Percentiles rank a stretch among this genome's conserved stretches.
Conservation (phyloP, 2,329 filamentous ascomycete genomes). For the Sclerotinia sclerotiorum region DNA sequence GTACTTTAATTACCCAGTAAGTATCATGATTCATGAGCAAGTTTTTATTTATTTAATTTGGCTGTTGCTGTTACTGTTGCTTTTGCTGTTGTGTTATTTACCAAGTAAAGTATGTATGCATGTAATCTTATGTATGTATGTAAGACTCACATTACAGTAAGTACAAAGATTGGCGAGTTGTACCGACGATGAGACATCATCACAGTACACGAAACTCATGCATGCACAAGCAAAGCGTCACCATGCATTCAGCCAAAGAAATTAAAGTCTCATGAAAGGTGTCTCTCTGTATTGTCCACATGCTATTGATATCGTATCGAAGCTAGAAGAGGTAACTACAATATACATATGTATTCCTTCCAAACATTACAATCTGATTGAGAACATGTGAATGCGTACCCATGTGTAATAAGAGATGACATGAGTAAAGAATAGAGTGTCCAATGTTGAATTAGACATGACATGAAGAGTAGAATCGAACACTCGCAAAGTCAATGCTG, state of each 20-base stretch:
- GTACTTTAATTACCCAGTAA: too few species aligned
- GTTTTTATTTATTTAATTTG: neutral
- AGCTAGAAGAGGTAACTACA: neutral
- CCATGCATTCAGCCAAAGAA: neutral
- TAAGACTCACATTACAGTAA: neutral
- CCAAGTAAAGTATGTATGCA: neutral
- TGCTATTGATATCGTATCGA: neutral
- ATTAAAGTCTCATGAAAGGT: neutral
- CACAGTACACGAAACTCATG: neutral
- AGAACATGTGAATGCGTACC: neutral
- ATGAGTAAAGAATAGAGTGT: constrained; percentile 3
- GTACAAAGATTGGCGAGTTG: neutral
- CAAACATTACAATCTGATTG: neutral
- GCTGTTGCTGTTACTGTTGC: too few species aligned
- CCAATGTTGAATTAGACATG: constrained; percentile 17
- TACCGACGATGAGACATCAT: constrained; percentile 3
- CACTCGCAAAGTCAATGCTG: constrained; percentile 13
- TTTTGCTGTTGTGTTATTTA: neutral
- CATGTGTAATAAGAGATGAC: constrained; percentile 2
- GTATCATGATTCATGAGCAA: neutral
- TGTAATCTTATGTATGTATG: too few species aligned
- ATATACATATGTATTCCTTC: constrained; percentile 5
- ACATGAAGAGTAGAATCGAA: neutral
- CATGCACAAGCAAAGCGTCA: neutral
- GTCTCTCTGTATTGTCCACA: neutral